A percentile compares a stretch with the other conserved stretches of the same genome.
These are phyloP conservation scores for Fusarium austroafricanum DNA, from an alignment of 2,329 filamentous ascomycete species.

Conservation along the genomic window DNA sequence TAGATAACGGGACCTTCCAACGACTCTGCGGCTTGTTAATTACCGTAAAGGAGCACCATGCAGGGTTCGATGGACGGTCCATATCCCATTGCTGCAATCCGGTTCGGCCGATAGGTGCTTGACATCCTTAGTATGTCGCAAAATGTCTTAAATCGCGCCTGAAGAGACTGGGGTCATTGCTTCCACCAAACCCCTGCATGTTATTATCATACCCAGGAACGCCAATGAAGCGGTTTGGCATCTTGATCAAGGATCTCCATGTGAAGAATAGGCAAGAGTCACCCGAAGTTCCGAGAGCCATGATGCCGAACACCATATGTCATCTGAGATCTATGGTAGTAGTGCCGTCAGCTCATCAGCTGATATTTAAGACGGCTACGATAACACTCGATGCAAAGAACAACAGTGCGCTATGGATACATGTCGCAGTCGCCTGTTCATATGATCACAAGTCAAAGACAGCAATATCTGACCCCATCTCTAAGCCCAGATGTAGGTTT, in stretches of 20 bases:
- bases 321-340: slow-evolving; percentile 6
- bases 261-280: slow-evolving; percentile 19
- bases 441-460: slow-evolving; percentile 21
- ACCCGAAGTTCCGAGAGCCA: slow-evolving; percentile 2
- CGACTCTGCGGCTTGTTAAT: slow-evolving; percentile 37
- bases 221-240: slow-evolving; percentile 12
- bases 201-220: slow-evolving; percentile 3
- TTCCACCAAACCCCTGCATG: slow-evolving; percentile 17
- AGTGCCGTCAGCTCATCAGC: background rate
- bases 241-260: slow-evolving; percentile 36
- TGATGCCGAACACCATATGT: slow-evolving; percentile 7
- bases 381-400: background rate
- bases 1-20: slow-evolving; percentile 27
- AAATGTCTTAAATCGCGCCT: slow-evolving; percentile 20
- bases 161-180: slow-evolving; percentile 1
- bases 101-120: slow-evolving; percentile 33
- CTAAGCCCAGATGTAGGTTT: slow-evolving; percentile 32
- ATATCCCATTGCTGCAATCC: slow-evolving; percentile 20
- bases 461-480: slow-evolving; percentile 17
- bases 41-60: slow-evolving; percentile 27
- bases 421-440: slow-evolving; percentile 4
- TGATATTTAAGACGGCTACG: background rate
- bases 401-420: background rate
- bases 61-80: slow-evolving; percentile 28
- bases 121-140: slow-evolving; percentile 17